Evolutionary conservation across 441 rosid species (phyloP).

Genomic region (Monsonia emarginata): DNA sequence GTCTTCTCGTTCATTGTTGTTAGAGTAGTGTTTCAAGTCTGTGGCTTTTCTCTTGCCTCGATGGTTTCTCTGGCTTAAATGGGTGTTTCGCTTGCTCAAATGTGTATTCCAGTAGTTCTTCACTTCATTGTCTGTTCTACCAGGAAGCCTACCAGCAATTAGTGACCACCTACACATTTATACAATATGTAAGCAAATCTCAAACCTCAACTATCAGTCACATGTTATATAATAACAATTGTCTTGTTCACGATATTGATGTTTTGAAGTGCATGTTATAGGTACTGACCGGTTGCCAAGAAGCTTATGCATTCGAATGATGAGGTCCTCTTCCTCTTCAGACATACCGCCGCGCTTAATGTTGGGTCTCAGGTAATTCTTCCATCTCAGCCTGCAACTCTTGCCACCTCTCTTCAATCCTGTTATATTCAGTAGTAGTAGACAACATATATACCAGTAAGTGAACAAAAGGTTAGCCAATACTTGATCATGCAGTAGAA

Average conservation of each 20-base stretch:
- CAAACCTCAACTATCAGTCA: not conserved
- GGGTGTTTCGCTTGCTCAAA: constrained; percentile 42
- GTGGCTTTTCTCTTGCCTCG: constrained; percentile 30
- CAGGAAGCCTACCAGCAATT: constrained; percentile 56
- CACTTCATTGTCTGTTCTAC: constrained; percentile 61
- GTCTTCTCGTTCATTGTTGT: not conserved
- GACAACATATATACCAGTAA: not conserved
- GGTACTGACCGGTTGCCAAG: constrained; percentile 44
- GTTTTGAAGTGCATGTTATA: not conserved
- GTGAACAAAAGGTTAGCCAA: not conserved
- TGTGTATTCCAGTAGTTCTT: constrained; percentile 67
- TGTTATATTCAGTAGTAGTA: constrained; percentile 7
- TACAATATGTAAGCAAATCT: not conserved
- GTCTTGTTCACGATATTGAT: not conserved
- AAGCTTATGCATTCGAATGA: constrained; percentile 63
- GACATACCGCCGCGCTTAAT: constrained; percentile 56
- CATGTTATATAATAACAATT: not conserved
- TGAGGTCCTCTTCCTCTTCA: constrained; percentile 57
- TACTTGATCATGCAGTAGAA: not conserved
- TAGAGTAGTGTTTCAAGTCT: not conserved
- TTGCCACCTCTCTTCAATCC: constrained; percentile 60
- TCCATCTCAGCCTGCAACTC: constrained; percentile 64
- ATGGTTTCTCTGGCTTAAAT: constrained; percentile 41
- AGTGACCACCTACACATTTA: constrained; percentile 45
- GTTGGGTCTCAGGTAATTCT: constrained; percentile 57